These are phyloP conservation scores for Corylus avellana DNA, from an alignment of 306 rosid species.

Conservation along the genomic window DNA sequence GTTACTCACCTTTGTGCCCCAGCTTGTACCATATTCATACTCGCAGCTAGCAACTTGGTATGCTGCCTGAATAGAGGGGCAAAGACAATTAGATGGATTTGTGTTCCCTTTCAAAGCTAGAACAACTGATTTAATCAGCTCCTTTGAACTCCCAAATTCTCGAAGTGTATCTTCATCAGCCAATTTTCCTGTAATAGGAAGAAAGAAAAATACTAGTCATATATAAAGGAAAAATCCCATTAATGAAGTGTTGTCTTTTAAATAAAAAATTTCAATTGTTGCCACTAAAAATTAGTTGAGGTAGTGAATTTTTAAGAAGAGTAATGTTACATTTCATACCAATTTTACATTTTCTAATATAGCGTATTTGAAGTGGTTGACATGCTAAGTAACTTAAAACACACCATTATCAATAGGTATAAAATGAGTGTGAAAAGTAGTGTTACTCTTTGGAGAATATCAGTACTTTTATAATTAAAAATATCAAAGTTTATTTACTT, in stretches of 20 bases:
- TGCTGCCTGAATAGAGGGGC: slow-evolving; percentile 40
- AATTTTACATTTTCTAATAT: no score
- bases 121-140: slow-evolving; percentile 33
- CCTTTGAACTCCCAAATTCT: slow-evolving; percentile 50
- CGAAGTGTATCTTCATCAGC: slow-evolving; percentile 9
- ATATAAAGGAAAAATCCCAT: no score
- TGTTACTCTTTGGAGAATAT: no score
- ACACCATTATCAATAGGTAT: no score
- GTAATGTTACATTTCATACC: no score
- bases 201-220: no score
- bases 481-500: background rate
- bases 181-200: slow-evolving; percentile 22
- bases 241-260: no score
- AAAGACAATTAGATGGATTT: background rate
- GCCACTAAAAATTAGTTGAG: background rate
- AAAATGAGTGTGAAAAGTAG: no score
- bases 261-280: no score
- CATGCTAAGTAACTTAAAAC: no score
- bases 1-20: slow-evolving; percentile 59
- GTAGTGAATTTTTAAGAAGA: no score
- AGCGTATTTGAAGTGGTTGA: no score
- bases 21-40: slow-evolving; percentile 54
- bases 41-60: slow-evolving; percentile 39
- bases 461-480: background rate
- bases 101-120: slow-evolving; percentile 32